A percentile compares a stretch with the other conserved stretches of the same genome.
Conservation (phyloP, 345 rosid genomes). For the Geranium rotundifolium region DNA sequence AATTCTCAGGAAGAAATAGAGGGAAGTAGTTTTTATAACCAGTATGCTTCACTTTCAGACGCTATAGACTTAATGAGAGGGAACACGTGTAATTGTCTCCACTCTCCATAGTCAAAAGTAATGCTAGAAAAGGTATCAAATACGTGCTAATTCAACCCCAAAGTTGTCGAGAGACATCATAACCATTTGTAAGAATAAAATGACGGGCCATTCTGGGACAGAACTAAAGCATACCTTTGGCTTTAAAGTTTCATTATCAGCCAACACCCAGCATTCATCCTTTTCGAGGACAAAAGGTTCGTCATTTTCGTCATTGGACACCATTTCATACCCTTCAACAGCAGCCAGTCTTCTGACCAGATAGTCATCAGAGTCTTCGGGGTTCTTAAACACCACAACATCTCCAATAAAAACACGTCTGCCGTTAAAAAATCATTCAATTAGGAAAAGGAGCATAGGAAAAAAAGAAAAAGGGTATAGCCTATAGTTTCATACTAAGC, state of each 20-base stretch:
- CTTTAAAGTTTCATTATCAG: slow-evolving; percentile 62
- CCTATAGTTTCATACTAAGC: too few species aligned
- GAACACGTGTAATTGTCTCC: too few species aligned
- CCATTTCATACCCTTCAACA: slow-evolving; percentile 78
- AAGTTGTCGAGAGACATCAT: neutral
- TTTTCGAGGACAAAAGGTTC: slow-evolving; percentile 71
- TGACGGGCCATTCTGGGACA: neutral
- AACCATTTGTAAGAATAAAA: neutral
- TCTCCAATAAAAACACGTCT: slow-evolving; percentile 81
- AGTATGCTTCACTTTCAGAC: too few species aligned
- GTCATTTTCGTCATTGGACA: slow-evolving; percentile 60
- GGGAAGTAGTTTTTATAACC: too few species aligned
- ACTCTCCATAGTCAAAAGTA: too few species aligned
- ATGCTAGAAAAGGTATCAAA: too few species aligned
- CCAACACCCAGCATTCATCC: slow-evolving; percentile 85
- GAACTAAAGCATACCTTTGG: slow-evolving; percentile 47
- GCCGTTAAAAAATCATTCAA: slow-evolving; percentile 10
- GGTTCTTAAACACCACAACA: slow-evolving; percentile 84
- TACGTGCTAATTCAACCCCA: too few species aligned
- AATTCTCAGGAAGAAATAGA: too few species aligned
- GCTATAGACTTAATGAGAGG: too few species aligned
- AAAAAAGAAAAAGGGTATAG: slow-evolving; percentile 1
- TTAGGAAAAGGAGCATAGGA: neutral
- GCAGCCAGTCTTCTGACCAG: slow-evolving; percentile 88
- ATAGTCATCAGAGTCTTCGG: slow-evolving; percentile 37